phyloP scores from a whole-genome alignment of 164 flowering plant genomes.

The Cinnamomum chago region DNA sequence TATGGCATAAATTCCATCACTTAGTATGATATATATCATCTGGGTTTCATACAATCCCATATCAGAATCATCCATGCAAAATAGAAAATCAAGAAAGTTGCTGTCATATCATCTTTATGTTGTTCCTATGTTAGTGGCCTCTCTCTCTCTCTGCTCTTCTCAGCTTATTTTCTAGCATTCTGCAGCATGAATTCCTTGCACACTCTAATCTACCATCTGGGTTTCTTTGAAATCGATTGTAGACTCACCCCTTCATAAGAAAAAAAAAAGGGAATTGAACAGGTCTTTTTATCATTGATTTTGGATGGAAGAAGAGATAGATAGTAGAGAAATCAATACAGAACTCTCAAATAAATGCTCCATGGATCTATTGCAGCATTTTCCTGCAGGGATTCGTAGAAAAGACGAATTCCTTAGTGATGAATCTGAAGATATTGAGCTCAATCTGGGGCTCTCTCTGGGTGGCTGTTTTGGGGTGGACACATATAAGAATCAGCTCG shows the following conservation, averaged over 20 bases:
- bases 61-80: no score
- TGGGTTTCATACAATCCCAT: no score
- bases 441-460: slow-evolving; percentile 79
- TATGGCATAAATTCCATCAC: background rate
- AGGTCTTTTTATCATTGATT: background rate
- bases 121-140: no score
- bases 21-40: background rate
- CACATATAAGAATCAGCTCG: slow-evolving; percentile 34
- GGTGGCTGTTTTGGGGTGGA: slow-evolving; percentile 89
- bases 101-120: no score
- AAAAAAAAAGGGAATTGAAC: no score
- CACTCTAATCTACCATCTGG: background rate
- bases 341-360: slow-evolving; percentile 19
- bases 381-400: slow-evolving; percentile 52
- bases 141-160: no score
- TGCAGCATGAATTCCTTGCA: no score
- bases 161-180: no score
- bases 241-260: background rate
- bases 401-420: slow-evolving; percentile 14
- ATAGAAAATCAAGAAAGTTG: no score
- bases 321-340: background rate
- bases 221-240: background rate
- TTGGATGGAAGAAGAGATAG: background rate
- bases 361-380: slow-evolving; percentile 47
- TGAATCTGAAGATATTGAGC: slow-evolving; percentile 51